phyloP scores from a whole-genome alignment of 2,329 filamentous ascomycete genomes.

The Aspergillus ustus region DNA sequence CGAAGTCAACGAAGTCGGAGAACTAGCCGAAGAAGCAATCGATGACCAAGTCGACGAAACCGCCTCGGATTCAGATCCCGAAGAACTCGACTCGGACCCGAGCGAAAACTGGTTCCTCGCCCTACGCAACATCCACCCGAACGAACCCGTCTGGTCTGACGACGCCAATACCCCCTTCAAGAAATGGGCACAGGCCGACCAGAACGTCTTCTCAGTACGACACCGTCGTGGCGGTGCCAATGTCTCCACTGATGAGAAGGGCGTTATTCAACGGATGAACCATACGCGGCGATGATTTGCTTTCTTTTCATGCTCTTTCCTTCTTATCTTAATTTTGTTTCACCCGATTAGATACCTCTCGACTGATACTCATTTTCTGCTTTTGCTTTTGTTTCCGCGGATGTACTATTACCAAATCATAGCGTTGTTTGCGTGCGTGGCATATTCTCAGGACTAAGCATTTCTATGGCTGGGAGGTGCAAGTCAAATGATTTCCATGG shows the following conservation, averaged over 20 bases:
- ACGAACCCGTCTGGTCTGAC: slow-evolving; percentile 36
- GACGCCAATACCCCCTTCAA: slow-evolving; percentile 46
- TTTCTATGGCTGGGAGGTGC: no score
- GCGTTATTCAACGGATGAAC: slow-evolving; percentile 33
- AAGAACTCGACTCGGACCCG: slow-evolving; percentile 4
- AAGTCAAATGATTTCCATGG: no score
- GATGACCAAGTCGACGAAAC: no score
- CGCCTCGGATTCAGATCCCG: slow-evolving; percentile 12
- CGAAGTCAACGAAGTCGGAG: not conserved
- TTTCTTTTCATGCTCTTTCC: not conserved
- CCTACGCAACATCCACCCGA: slow-evolving; percentile 30
- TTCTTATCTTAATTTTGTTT: not conserved
- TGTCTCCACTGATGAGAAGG: slow-evolving; percentile 38
- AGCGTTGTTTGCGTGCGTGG: not conserved
- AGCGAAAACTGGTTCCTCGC: slow-evolving; percentile 38
- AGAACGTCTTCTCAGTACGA: slow-evolving; percentile 37
- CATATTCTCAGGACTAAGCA: not conserved
- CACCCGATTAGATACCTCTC: not conserved
- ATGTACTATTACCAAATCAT: not conserved
- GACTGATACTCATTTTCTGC: not conserved
- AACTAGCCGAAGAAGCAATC: not conserved
- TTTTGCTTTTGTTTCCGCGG: not conserved
- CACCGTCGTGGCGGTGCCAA: slow-evolving; percentile 31
- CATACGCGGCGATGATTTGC: not conserved
- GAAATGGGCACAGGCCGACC: slow-evolving; percentile 39